These are phyloP conservation scores for Tolypocladium endophyticum DNA, from an alignment of 2,329 filamentous ascomycete genomes.

Conservation along the genomic window DNA sequence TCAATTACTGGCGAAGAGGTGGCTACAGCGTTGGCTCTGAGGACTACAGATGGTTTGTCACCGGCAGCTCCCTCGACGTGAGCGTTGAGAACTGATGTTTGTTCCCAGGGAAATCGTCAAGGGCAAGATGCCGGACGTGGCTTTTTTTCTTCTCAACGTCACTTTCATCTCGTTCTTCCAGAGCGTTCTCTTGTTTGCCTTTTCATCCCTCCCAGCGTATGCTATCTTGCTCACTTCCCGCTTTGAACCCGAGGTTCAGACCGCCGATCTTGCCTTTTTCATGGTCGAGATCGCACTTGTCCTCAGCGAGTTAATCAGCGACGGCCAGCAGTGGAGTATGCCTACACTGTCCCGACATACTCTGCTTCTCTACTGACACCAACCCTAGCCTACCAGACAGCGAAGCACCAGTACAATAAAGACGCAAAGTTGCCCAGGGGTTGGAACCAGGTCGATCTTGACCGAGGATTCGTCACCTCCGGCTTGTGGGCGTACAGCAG, in stretches of 20 bases:
- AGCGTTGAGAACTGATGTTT: slow-evolving; percentile 1
- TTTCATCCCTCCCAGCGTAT: slow-evolving; percentile 72
- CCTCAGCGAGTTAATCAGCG: slow-evolving; percentile 66
- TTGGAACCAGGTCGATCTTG: slow-evolving; percentile 64
- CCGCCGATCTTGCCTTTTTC: slow-evolving; percentile 38
- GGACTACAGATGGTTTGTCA: slow-evolving; percentile 72
- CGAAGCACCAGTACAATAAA: slow-evolving; percentile 65
- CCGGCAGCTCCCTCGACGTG: neutral
- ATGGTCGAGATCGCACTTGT: slow-evolving; percentile 38
- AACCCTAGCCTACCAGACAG: slow-evolving; percentile 59
- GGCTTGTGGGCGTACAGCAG: slow-evolving; percentile 83
- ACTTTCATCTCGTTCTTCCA: slow-evolving; percentile 83
- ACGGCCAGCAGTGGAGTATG: slow-evolving; percentile 83
- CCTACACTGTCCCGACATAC: neutral
- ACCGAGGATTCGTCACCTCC: slow-evolving; percentile 76
- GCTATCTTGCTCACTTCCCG: slow-evolving; percentile 64
- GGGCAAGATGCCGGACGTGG: slow-evolving; percentile 45
- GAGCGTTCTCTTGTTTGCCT: slow-evolving; percentile 66
- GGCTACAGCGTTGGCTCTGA: slow-evolving; percentile 84
- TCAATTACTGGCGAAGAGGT: slow-evolving; percentile 93
- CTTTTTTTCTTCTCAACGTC: slow-evolving; percentile 79
- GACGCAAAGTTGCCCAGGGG: slow-evolving; percentile 58
- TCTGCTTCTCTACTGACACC: neutral
- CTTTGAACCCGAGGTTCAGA: slow-evolving; percentile 39
- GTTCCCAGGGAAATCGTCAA: slow-evolving; percentile 56